A percentile compares a stretch with the other conserved stretches of the same genome.
Conservation (phyloP, 352 stramenopile species). For the Globisporangium polare region DNA sequence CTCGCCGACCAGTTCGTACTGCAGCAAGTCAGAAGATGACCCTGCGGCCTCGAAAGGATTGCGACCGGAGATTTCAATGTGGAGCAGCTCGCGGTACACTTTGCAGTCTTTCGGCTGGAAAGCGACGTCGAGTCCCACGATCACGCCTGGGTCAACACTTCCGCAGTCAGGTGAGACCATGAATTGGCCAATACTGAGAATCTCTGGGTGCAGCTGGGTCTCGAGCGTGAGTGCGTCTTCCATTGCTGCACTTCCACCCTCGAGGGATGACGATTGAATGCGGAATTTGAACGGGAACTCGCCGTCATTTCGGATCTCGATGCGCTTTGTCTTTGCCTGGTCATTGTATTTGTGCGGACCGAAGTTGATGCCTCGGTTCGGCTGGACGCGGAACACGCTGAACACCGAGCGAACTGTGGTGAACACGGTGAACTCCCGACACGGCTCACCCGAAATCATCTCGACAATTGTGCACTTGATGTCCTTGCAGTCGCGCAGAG, state of each 20-base stretch:
- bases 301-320: slow-evolving; percentile 93
- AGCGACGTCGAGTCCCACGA: slow-evolving; percentile 57
- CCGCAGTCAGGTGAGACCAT: slow-evolving; percentile 68
- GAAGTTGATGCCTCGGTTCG: slow-evolving; percentile 90
- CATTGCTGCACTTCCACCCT: neutral
- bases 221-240: slow-evolving; percentile 33
- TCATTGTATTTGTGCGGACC: slow-evolving; percentile 90
- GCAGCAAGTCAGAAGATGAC: slow-evolving; percentile 25
- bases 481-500: slow-evolving; percentile 89
- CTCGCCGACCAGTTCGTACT: slow-evolving; percentile 90
- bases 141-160: slow-evolving; percentile 81
- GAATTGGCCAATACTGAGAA: slow-evolving; percentile 77
- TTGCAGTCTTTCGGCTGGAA: slow-evolving; percentile 80
- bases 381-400: slow-evolving; percentile 85
- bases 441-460: slow-evolving; percentile 86
- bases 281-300: slow-evolving; percentile 91
- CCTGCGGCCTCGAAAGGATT: slow-evolving; percentile 36
- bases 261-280: slow-evolving; percentile 23
- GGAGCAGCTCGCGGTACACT: slow-evolving; percentile 68
- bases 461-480: slow-evolving; percentile 92
- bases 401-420: slow-evolving; percentile 79
- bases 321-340: slow-evolving; percentile 53
- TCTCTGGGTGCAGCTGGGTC: slow-evolving; percentile 25
- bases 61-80: slow-evolving; percentile 73
- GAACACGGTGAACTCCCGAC: slow-evolving; percentile 85